Percentiles rank a stretch among this genome's conserved stretches.
phyloP scores from a whole-genome alignment of 163 green algal genomes.

The Chloromonas sp. region DNA sequence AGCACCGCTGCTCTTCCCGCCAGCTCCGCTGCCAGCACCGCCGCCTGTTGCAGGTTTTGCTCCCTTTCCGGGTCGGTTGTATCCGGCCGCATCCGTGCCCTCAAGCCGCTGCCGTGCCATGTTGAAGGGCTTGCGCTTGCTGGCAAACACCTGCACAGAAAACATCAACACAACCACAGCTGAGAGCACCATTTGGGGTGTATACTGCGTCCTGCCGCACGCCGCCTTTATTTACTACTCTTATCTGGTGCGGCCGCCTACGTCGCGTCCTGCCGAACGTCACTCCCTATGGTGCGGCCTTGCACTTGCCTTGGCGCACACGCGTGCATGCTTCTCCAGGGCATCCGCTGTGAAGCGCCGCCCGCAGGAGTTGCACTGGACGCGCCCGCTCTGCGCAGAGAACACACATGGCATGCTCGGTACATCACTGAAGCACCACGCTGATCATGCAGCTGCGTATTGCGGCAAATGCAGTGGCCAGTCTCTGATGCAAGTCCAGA shows the following conservation, averaged over 20 bases:
- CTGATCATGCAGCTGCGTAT: too few relatives aligned
- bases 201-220: too few relatives aligned
- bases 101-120: conserved; percentile 25
- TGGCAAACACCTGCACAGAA: conserved; percentile 25
- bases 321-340: conserved; percentile 28
- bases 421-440: too few relatives aligned
- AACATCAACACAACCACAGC: neutral
- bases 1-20: neutral
- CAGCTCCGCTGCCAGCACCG: neutral
- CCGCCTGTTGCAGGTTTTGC: neutral
- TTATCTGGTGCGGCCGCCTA: too few relatives aligned
- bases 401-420: neutral
- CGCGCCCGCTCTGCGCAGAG: conserved; percentile 10
- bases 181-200: neutral
- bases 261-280: too few relatives aligned
- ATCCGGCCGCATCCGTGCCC: conserved; percentile 13
- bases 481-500: too few relatives aligned
- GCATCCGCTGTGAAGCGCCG: conserved; percentile 27
- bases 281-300: too few relatives aligned
- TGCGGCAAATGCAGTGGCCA: too few relatives aligned
- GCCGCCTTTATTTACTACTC: too few relatives aligned
- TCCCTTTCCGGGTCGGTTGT: neutral
- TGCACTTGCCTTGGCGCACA: conserved; percentile 28
- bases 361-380: conserved; percentile 32
- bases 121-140: conserved; percentile 40